phyloP scores from a whole-genome alignment of 2,329 filamentous ascomycete species.

The Sporothrix protearum region DNA sequence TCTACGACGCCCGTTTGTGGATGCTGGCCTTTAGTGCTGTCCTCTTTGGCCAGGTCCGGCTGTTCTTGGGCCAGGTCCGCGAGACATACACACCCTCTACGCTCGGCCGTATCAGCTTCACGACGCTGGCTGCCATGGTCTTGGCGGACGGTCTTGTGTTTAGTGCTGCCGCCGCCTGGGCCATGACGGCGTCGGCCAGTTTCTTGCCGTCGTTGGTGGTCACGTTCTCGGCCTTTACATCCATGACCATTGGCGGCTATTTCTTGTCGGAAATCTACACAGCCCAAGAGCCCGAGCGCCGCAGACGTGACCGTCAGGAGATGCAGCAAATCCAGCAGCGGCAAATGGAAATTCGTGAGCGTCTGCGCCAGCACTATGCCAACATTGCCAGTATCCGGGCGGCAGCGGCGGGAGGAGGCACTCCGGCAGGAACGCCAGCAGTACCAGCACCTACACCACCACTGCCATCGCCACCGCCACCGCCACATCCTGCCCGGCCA shows the following conservation, averaged over 20 bases:
- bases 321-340: conserved; percentile 30
- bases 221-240: conserved; percentile 52
- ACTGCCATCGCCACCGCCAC: not conserved
- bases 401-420: not conserved
- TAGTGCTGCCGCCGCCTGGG: conserved; percentile 53
- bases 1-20: conserved; percentile 57
- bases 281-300: conserved; percentile 57
- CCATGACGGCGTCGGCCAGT: conserved; percentile 52
- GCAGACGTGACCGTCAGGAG: conserved; percentile 41
- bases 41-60: conserved; percentile 58
- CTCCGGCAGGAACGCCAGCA: conserved; percentile 28
- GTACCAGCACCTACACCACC: not conserved
- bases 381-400: not conserved
- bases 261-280: conserved; percentile 60
- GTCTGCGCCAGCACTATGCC: conserved; percentile 32
- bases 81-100: conserved; percentile 66
- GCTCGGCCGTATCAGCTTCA: conserved; percentile 62
- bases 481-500: not conserved
- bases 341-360: conserved; percentile 31
- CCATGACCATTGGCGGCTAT: conserved; percentile 54
- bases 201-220: conserved; percentile 57
- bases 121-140: conserved; percentile 59
- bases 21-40: conserved; percentile 54
- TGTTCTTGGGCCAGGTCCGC: conserved; percentile 62
- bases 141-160: conserved; percentile 61